Conservation (phyloP, 108 stramenopile genomes). For the Discostella pseudostelligera region DNA sequence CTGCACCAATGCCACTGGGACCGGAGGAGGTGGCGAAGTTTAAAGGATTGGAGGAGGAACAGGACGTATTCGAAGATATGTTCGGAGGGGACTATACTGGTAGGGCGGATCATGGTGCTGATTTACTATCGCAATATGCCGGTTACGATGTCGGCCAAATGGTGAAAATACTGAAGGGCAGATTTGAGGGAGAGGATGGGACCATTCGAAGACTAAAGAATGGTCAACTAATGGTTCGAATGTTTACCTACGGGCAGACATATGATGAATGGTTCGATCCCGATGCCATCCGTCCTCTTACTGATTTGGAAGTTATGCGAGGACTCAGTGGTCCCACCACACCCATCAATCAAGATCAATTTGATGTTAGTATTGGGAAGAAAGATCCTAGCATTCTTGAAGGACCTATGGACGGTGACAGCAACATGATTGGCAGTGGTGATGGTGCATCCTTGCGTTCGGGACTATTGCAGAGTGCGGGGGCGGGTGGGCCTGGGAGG, state of each 20-base stretch:
- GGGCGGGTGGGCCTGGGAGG: slow-evolving; percentile 40
- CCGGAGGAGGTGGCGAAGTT: slow-evolving; percentile 80
- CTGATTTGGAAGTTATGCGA: slow-evolving; percentile 59
- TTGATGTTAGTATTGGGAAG: slow-evolving; percentile 54
- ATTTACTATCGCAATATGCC: slow-evolving; percentile 58
- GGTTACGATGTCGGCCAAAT: slow-evolving; percentile 78
- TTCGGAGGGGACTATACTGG: slow-evolving; percentile 49
- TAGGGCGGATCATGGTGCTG: slow-evolving; percentile 43
- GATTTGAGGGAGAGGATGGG: slow-evolving; percentile 76
- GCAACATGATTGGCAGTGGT: not conserved
- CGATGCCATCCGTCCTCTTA: slow-evolving; percentile 64
- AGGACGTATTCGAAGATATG: slow-evolving; percentile 53
- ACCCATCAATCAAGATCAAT: slow-evolving; percentile 66
- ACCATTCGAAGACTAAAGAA: slow-evolving; percentile 73
- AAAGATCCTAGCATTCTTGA: slow-evolving; percentile 27
- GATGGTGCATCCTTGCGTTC: slow-evolving; percentile 19
- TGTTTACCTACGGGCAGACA: slow-evolving; percentile 77
- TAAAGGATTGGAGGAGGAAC: slow-evolving; percentile 70
- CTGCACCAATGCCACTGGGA: slow-evolving; percentile 65
- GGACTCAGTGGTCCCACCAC: slow-evolving; percentile 64
- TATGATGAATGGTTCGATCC: slow-evolving; percentile 84
- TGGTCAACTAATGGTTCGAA: slow-evolving; percentile 64
- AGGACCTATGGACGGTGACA: slow-evolving; percentile 5
- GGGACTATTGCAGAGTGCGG: slow-evolving; percentile 41
- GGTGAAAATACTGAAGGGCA: slow-evolving; percentile 68